Conservation (phyloP, 2,329 filamentous ascomycete species). For the Metarhizium anisopliae region DNA sequence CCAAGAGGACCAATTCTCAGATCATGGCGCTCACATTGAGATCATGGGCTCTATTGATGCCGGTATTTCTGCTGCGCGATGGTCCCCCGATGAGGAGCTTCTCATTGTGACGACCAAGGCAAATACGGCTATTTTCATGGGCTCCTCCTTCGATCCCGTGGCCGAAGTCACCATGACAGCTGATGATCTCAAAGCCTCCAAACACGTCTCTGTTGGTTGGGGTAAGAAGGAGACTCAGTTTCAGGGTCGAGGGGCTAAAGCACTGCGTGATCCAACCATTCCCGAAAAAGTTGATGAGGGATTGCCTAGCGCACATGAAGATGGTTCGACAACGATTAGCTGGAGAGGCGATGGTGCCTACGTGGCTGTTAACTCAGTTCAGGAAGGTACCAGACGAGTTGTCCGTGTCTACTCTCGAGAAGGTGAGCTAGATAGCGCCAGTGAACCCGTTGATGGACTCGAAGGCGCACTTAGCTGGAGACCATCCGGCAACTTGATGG, state of each 20-base stretch:
- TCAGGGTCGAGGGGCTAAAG: conserved; percentile 79
- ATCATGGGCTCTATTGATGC: conserved; percentile 92
- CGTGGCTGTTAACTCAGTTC: conserved; percentile 76
- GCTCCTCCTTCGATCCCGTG: conserved; percentile 76
- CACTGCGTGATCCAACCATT: conserved; percentile 85
- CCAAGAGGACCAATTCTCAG: conserved; percentile 45
- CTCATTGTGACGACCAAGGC: conserved; percentile 74
- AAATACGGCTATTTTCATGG: conserved; percentile 83
- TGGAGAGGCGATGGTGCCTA: conserved; percentile 94
- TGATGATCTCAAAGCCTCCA: conserved; percentile 79
- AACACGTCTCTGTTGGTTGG: conserved; percentile 95
- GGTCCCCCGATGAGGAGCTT: conserved; percentile 93
- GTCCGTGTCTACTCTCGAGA: conserved; percentile 88
- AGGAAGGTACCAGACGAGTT: conserved; percentile 60
- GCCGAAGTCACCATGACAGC: conserved; percentile 61
- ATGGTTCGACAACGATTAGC: conserved; percentile 63
- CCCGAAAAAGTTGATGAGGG: conserved; percentile 88
- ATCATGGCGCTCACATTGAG: conserved; percentile 71
- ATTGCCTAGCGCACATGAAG: conserved; percentile 63
- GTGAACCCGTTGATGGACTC: conserved; percentile 89
- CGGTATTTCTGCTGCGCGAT: conserved; percentile 79
- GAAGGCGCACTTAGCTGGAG: conserved; percentile 85
- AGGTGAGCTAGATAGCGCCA: conserved; percentile 83
- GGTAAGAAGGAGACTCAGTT: conserved; percentile 98
- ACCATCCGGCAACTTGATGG: conserved; percentile 82